Percentiles rank a stretch among this genome's conserved stretches.
Conservation (phyloP, 2,329 filamentous ascomycete genomes). For the Penicillium palitans region DNA sequence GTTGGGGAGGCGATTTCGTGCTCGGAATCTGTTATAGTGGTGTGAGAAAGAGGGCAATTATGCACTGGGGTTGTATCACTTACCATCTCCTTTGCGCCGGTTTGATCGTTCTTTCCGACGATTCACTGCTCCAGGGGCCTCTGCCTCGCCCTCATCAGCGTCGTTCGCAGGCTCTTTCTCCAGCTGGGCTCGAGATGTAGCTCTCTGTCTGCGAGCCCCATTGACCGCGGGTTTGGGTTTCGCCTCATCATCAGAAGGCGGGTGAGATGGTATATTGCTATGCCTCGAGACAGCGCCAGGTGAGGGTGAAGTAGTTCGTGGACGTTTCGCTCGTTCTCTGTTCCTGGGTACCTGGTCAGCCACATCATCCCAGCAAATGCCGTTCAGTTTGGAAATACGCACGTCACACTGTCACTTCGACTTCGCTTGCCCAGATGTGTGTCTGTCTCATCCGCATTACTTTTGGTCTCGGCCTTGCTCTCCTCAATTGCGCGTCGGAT, state of each 20-base stretch:
- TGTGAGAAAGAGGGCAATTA: conserved; percentile 32
- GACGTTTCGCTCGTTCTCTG: conserved; percentile 72
- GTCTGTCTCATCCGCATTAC: conserved; percentile 54
- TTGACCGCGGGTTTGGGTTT: conserved; percentile 40
- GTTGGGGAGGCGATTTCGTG: conserved; percentile 63
- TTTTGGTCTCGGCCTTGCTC: conserved; percentile 76
- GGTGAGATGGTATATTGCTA: conserved; percentile 47
- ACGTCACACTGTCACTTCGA: conserved; percentile 94
- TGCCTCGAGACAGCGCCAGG: conserved; percentile 57
- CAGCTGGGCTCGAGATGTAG: conserved; percentile 54
- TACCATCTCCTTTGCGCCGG: conserved; percentile 78
- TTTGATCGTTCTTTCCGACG: conserved; percentile 82
- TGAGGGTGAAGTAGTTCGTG: conserved; percentile 77
- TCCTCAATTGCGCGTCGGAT: conserved; percentile 88
- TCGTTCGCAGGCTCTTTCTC: conserved; percentile 49
- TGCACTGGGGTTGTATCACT: conserved; percentile 14
- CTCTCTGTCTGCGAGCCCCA: conserved; percentile 60
- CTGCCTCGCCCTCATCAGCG: conserved; percentile 66
- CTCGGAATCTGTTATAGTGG: conserved; percentile 62
- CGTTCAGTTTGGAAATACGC: conserved; percentile 46
- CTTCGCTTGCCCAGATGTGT: conserved; percentile 74
- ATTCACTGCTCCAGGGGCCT: conserved; percentile 70
- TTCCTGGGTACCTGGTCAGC: conserved; percentile 56
- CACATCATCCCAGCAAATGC: conserved; percentile 18
- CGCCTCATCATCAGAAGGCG: conserved; percentile 67